Conservation (phyloP, 2,329 filamentous ascomycete genomes). For the Cytospora piceicola region DNA sequence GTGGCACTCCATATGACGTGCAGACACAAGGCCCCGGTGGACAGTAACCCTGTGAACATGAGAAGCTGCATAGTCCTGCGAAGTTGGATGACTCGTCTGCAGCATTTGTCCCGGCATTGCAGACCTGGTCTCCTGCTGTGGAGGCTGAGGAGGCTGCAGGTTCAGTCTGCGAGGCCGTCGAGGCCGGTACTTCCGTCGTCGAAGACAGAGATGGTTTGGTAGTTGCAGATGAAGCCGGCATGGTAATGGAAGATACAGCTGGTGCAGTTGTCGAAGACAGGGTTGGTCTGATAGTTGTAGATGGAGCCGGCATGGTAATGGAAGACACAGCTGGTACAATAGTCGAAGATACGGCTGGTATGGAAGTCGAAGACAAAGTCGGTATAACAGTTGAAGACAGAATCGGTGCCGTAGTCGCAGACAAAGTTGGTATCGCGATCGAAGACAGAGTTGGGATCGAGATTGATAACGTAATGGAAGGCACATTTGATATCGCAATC, state of each 20-base stretch:
- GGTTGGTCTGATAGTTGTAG: neutral
- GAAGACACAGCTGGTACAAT: neutral
- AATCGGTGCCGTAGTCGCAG: neutral
- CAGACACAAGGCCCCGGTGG: conserved; percentile 31
- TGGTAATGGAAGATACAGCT: neutral
- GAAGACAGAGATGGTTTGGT: neutral
- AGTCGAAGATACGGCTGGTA: neutral
- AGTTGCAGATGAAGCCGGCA: neutral
- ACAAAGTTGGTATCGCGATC: conserved; percentile 6
- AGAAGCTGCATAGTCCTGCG: conserved; percentile 32
- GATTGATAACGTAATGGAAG: no score
- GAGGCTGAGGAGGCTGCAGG: conserved; percentile 21
- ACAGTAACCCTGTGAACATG: conserved; percentile 33
- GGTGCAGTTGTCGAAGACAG: no score
- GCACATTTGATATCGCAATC: conserved; percentile 4
- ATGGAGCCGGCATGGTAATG: conserved; percentile 31
- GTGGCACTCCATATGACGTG: conserved; percentile 27
- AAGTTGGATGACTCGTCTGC: conserved; percentile 29
- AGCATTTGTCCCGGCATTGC: conserved; percentile 31
- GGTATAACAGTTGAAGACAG: no score
- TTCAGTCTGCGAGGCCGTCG: conserved; percentile 1
- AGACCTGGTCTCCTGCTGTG: conserved; percentile 14
- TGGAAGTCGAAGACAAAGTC: neutral
- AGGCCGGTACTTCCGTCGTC: conserved; percentile 32
- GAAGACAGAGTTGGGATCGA: conserved; percentile 21